Percentiles rank a stretch among this genome's conserved stretches.
Evolutionary conservation across 2,329 filamentous ascomycete species (phyloP).

Genomic region (Aphanoascus verrucosus): DNA sequence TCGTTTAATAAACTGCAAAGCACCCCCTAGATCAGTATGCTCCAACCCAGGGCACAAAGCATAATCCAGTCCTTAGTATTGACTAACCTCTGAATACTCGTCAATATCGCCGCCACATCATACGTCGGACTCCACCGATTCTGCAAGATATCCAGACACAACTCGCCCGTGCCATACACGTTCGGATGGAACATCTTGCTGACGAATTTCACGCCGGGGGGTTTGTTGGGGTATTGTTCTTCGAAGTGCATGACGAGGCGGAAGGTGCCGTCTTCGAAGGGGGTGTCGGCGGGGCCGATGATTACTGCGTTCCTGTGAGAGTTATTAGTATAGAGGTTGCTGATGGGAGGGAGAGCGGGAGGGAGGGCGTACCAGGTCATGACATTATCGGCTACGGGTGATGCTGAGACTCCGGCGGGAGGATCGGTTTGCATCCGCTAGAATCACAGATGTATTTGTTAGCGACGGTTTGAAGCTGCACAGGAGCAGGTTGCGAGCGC

Average conservation of each 20-base stretch:
- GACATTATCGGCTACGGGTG: constrained; percentile 89
- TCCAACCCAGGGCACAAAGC: too few species aligned
- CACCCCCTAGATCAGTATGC: constrained; percentile 3
- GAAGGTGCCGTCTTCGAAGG: constrained; percentile 97
- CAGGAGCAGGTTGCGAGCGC: too few species aligned
- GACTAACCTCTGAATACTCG: constrained; percentile 83
- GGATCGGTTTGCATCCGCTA: constrained; percentile 99
- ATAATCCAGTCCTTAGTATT: background rate
- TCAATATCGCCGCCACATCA: constrained; percentile 92
- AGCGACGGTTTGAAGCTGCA: background rate
- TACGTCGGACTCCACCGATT: constrained; percentile 99
- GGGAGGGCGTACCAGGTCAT: constrained; percentile 75
- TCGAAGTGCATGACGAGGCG: constrained; percentile 98
- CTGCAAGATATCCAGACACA: constrained; percentile 93
- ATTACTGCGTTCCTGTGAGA: constrained; percentile 84
- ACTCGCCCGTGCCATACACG: constrained; percentile 91
- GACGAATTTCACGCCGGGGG: constrained; percentile 95
- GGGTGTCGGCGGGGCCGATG: constrained; percentile 90
- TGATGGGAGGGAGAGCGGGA: too few species aligned
- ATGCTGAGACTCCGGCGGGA: constrained; percentile 90
- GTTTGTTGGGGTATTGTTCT: constrained; percentile 97
- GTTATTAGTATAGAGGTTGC: background rate
- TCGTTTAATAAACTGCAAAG: constrained; percentile 74
- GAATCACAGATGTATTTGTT: background rate
- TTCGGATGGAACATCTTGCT: constrained; percentile 99